Conservation (phyloP, 2,329 filamentous ascomycete species). For the Alternaria burnsii region DNA sequence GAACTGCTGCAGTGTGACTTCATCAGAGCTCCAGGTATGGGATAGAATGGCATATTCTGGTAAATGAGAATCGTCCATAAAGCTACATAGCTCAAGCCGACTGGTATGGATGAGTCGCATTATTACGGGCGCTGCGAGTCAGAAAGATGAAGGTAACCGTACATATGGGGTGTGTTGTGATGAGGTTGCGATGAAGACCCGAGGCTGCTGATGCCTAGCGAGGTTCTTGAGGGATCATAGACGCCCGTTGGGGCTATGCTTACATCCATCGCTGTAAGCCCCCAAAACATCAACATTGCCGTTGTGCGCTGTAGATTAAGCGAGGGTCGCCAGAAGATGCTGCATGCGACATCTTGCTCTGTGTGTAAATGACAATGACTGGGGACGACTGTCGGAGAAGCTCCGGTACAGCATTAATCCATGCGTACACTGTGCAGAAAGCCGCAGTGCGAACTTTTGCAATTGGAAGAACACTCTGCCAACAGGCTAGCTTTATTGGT, state of each 20-base stretch:
- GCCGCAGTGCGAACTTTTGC: neutral
- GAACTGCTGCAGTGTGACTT: constrained; percentile 27
- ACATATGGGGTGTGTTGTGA: neutral
- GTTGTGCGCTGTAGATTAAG: neutral
- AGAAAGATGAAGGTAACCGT: neutral
- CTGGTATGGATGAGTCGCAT: constrained; percentile 25
- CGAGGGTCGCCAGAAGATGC: neutral
- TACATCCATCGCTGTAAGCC: neutral
- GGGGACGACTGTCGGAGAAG: neutral
- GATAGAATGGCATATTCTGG: constrained; percentile 31
- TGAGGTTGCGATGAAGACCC: neutral
- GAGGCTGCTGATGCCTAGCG: neutral
- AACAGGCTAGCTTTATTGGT: neutral
- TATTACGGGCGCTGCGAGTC: neutral
- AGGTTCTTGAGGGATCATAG: neutral
- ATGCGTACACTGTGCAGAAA: neutral
- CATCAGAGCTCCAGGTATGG: constrained; percentile 24
- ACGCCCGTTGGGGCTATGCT: neutral
- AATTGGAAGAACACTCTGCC: neutral
- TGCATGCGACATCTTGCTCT: neutral
- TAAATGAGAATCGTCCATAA: constrained; percentile 11
- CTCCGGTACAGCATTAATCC: neutral
- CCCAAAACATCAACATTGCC: neutral
- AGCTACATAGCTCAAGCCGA: constrained; percentile 12
- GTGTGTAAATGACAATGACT: neutral